Percentiles rank a stretch among this genome's conserved stretches.
These are phyloP conservation scores for Vachellia pachyceras DNA, from an alignment of 306 rosid genomes.

Conservation along the genomic window DNA sequence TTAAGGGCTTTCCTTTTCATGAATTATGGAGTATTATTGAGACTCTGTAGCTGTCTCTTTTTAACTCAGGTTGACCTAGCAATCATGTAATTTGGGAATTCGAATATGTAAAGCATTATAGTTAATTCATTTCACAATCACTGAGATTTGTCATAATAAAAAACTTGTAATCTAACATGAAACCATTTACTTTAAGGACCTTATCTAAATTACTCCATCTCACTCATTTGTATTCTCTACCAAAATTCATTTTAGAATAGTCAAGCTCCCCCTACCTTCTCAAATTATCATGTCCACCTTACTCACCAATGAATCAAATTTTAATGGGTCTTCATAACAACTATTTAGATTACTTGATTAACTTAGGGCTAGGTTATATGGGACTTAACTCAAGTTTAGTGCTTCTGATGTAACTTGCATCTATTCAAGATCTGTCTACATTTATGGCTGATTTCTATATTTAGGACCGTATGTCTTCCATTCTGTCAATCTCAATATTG, in stretches of 20 bases:
- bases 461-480: not conserved
- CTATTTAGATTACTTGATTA: not conserved
- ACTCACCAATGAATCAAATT: not conserved
- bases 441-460: not conserved
- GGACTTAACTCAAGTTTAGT: no score
- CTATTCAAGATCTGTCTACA: not conserved
- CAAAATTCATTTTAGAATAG: not conserved
- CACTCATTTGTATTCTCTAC: not conserved
- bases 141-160: not conserved
- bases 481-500: not conserved
- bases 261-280: not conserved
- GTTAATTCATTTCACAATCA: not conserved
- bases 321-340: not conserved
- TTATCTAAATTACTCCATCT: not conserved
- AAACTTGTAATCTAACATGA: not conserved
- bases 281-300: not conserved
- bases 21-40: not conserved
- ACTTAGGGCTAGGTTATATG: not conserved
- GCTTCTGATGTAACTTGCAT: not conserved
- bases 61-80: not conserved
- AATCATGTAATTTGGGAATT: not conserved
- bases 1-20: not conserved
- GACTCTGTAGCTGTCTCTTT: not conserved
- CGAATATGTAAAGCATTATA: constrained; percentile 3
- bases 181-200: not conserved